A percentile compares a stretch with the other conserved stretches of the same genome.
Conservation (phyloP, 352 stramenopile genomes). For the Pythium pectinolyticum region DNA sequence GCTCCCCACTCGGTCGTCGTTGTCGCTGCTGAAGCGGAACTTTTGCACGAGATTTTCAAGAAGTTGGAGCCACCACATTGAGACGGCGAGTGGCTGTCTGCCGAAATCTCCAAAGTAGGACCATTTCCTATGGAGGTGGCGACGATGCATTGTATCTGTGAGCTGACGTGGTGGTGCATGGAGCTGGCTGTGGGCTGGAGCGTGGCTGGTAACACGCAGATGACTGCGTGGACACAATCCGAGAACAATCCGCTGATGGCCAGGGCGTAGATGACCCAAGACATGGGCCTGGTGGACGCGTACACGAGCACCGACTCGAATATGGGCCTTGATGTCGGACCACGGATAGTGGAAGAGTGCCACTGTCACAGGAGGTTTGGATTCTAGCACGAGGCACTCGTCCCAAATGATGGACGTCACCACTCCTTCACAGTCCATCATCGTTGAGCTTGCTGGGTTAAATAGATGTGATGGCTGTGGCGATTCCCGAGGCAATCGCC, state of each 20-base stretch:
- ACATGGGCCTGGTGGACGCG: slow-evolving; percentile 18
- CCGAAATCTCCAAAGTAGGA: slow-evolving; percentile 25
- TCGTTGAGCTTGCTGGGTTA: too few species aligned
- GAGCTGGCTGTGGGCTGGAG: background rate
- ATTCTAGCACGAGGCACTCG: slow-evolving; percentile 21
- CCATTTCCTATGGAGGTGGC: slow-evolving; percentile 22
- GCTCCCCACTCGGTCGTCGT: background rate
- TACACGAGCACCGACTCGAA: slow-evolving; percentile 18
- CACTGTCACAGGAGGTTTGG: slow-evolving; percentile 1
- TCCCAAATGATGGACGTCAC: slow-evolving; percentile 27
- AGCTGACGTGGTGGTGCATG: background rate
- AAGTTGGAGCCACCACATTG: slow-evolving; percentile 33
- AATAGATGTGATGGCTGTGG: background rate
- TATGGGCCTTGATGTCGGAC: slow-evolving; percentile 6
- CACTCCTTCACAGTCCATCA: slow-evolving; percentile 12
- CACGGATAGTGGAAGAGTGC: slow-evolving; percentile 24
- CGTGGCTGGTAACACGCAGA: slow-evolving; percentile 7
- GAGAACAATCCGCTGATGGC: background rate
- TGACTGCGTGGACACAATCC: slow-evolving; percentile 24
- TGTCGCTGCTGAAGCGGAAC: slow-evolving; percentile 38
- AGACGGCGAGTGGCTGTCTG: slow-evolving; percentile 12
- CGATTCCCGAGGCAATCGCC: background rate
- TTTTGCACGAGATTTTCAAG: slow-evolving; percentile 40
- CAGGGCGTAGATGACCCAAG: background rate
- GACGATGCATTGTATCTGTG: background rate